These are phyloP conservation scores for Miamiensis avidus DNA, from an alignment of 169 alveolate genomes.

Conservation along the genomic window DNA sequence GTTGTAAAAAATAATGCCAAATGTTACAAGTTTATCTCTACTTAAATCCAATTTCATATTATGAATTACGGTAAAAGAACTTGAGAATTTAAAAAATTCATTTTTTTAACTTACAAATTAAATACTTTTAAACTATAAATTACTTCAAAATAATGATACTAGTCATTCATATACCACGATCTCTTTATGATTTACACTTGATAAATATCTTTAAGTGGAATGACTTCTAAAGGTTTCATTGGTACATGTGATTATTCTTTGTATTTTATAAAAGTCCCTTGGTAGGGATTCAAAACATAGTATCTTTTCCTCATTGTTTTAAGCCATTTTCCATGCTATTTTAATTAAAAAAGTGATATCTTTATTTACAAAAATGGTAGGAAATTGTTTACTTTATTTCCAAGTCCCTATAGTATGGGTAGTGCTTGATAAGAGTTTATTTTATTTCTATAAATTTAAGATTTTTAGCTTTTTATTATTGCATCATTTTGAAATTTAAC, in stretches of 20 bases:
- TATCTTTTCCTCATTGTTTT: conserved; percentile 31
- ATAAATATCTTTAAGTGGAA: conserved; percentile 34
- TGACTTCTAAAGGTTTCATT: conserved; percentile 42
- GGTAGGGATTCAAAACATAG: conserved; percentile 44
- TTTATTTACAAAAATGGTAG: neutral
- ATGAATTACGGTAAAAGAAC: neutral
- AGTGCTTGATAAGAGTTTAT: conserved; percentile 38
- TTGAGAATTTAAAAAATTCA: neutral
- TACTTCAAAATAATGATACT: conserved; percentile 36
- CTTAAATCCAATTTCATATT: neutral
- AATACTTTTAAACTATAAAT: no score
- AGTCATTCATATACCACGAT: conserved; percentile 23
- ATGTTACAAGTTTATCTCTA: neutral
- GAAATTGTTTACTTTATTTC: neutral
- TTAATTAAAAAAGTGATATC: neutral
- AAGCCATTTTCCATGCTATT: conserved; percentile 28
- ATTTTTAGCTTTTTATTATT: neutral
- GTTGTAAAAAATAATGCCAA: neutral
- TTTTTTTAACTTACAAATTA: neutral
- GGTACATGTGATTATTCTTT: conserved; percentile 27
- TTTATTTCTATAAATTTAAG: neutral
- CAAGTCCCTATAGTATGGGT: conserved; percentile 31
- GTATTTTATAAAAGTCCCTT: conserved; percentile 40
- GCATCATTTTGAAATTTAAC: neutral
- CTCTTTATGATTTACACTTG: conserved; percentile 13